Evolutionary conservation across 2,329 filamentous ascomycete genomes (phyloP).

Genomic region (Colletotrichum magnum): DNA sequence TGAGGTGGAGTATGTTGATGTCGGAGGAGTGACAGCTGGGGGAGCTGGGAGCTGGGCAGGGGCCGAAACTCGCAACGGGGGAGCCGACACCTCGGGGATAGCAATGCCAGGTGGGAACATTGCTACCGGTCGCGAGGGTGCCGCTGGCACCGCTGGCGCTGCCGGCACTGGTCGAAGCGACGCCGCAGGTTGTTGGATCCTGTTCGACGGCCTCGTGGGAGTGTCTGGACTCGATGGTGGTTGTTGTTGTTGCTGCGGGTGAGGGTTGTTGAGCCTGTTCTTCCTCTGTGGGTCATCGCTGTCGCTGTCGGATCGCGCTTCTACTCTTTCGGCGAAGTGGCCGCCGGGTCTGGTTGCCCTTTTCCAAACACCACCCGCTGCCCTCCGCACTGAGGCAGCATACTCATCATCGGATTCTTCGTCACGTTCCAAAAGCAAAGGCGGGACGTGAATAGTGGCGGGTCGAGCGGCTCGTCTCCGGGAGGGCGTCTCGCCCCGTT

Average conservation of each 20-base stretch:
- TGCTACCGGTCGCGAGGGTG: background rate
- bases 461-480: slow-evolving; percentile 27
- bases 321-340: slow-evolving; percentile 11
- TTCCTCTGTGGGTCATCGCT: slow-evolving; percentile 18
- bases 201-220: slow-evolving; percentile 19
- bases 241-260: slow-evolving; percentile 21
- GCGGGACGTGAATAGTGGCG: slow-evolving; percentile 26
- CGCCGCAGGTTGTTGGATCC: slow-evolving; percentile 14
- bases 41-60: background rate
- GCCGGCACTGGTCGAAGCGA: slow-evolving; percentile 15
- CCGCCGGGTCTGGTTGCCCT: slow-evolving; percentile 5
- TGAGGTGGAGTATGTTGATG: background rate
- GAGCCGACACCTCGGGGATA: slow-evolving; percentile 9
- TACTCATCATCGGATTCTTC: slow-evolving; percentile 37
- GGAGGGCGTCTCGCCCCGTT: slow-evolving; percentile 16
- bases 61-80: slow-evolving; percentile 6
- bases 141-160: background rate
- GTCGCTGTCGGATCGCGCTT: slow-evolving; percentile 38
- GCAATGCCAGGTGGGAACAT: slow-evolving; percentile 1
- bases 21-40: background rate
- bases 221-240: slow-evolving; percentile 28
- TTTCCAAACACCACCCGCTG: slow-evolving; percentile 36
- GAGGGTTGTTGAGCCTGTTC: slow-evolving; percentile 9
- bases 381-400: slow-evolving; percentile 21
- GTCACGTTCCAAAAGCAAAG: slow-evolving; percentile 21